phyloP scores from a whole-genome alignment of 2,329 filamentous ascomycete species.

The Cladophialophora chaetospira region DNA sequence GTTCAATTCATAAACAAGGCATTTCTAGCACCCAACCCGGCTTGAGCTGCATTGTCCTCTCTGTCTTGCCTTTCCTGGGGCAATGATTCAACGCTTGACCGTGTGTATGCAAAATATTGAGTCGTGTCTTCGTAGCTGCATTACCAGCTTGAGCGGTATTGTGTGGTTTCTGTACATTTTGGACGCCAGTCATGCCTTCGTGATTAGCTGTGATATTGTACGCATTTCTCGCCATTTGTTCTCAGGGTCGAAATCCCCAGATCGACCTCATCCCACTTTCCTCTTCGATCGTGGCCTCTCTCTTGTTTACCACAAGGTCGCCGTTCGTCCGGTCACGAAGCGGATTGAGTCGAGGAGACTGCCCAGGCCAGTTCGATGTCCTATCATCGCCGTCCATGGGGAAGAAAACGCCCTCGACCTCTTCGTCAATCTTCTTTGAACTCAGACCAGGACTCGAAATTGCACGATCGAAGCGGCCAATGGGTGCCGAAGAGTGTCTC shows the following conservation, averaged over 20 bases:
- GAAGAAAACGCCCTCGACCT: conserved; percentile 51
- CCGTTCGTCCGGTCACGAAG: conserved; percentile 27
- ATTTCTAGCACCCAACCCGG: not conserved
- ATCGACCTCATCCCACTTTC: conserved; percentile 23
- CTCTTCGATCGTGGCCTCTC: conserved; percentile 7
- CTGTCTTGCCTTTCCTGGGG: no score
- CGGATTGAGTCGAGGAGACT: conserved; percentile 26
- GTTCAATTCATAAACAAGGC: no score
- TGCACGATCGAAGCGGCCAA: conserved; percentile 46
- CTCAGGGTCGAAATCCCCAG: conserved; percentile 26
- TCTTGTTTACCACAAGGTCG: conserved; percentile 13
- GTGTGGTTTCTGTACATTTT: conserved; percentile 26
- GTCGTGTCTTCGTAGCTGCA: not conserved
- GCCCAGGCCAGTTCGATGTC: conserved; percentile 31
- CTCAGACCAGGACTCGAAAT: conserved; percentile 49
- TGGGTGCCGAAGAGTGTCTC: conserved; percentile 35
- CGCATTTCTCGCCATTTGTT: not conserved
- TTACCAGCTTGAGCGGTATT: conserved; percentile 7
- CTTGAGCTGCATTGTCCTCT: conserved; percentile 1
- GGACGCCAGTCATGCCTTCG: conserved; percentile 23
- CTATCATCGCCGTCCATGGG: conserved; percentile 55
- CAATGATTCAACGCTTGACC: conserved; percentile 10
- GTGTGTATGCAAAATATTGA: conserved; percentile 23
- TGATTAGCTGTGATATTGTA: conserved; percentile 19
- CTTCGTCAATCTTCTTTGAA: conserved; percentile 51